phyloP scores from a whole-genome alignment of 768 basidiomycete species.

The Gloeophyllum trabeum region DNA sequence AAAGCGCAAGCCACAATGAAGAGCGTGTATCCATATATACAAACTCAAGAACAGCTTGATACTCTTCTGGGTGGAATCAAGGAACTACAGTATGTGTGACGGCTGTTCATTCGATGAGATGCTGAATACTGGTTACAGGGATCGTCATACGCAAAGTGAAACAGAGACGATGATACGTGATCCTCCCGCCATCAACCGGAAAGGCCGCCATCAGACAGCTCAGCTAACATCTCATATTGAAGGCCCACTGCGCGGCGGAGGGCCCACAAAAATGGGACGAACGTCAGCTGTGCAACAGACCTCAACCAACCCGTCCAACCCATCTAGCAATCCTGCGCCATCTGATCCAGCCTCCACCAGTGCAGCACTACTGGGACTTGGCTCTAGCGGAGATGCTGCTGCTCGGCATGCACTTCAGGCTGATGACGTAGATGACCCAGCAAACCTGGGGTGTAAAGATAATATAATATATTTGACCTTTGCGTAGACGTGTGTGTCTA shows the following conservation, averaged over 20 bases:
- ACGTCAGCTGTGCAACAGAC: no score
- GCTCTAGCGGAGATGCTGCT: no score
- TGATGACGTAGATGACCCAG: no score
- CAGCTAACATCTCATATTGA: neutral
- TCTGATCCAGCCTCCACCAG: no score
- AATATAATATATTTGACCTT: no score
- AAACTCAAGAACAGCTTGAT: neutral
- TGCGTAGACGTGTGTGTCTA: no score
- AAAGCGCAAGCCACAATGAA: conserved; percentile 15
- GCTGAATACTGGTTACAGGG: neutral
- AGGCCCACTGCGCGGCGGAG: neutral
- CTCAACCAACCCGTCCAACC: no score
- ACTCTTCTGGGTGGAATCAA: neutral
- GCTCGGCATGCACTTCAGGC: no score
- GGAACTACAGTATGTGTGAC: neutral
- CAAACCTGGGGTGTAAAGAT: no score
- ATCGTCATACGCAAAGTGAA: neutral
- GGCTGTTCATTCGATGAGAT: neutral
- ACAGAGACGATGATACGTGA: neutral
- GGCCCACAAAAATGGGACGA: neutral
- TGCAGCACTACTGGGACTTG: no score
- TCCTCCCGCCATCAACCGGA: neutral
- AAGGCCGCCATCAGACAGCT: neutral
- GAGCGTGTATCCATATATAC: conserved; percentile 6
- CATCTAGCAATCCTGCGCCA: no score